Conservation (phyloP, 148 eudicot genomes). For the Cornus controversa region DNA sequence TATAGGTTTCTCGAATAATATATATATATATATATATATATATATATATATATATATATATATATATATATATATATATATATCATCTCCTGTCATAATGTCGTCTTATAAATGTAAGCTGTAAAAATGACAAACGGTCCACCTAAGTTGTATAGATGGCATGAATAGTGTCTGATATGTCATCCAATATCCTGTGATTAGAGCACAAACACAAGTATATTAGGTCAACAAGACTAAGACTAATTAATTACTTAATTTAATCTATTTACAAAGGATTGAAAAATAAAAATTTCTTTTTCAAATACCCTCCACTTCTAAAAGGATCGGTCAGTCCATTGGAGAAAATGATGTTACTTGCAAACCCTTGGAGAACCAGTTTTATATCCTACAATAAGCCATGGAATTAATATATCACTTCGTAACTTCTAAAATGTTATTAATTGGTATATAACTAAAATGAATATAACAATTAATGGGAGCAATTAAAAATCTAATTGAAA, state of each 20-base stretch:
- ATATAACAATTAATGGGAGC: no score
- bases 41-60: no score
- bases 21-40: no score
- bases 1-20: no score
- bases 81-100: no score
- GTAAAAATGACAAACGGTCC: no score
- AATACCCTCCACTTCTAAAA: conserved; percentile 47
- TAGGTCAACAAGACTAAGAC: neutral
- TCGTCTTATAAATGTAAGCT: conserved; percentile 56
- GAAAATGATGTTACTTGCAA: conserved; percentile 61
- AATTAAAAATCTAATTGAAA: no score
- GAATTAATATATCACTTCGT: no score
- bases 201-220: neutral
- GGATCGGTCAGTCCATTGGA: conserved; percentile 60
- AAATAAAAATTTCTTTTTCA: neutral
- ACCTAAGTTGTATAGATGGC: conserved; percentile 17
- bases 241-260: neutral
- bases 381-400: conserved; percentile 37
- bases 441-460: no score
- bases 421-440: neutral
- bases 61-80: no score
- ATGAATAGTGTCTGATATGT: conserved; percentile 30
- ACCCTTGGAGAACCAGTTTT: conserved; percentile 32
- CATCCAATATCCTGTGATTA: conserved; percentile 31
- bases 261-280: neutral